Conservation (phyloP, 2,329 filamentous ascomycete genomes). For the Pyrenophora graminea region DNA sequence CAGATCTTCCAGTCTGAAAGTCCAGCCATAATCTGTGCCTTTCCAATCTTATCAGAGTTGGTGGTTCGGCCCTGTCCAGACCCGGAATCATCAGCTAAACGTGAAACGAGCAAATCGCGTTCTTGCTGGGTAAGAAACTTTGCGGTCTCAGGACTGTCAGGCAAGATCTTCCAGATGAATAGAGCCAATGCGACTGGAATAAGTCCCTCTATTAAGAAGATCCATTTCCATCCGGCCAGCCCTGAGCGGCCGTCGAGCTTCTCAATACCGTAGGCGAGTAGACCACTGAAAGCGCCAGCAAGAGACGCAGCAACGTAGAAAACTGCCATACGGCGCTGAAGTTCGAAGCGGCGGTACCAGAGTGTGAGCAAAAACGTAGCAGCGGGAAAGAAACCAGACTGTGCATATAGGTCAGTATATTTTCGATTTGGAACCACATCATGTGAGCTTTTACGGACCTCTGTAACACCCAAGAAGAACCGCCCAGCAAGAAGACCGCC, state of each 20-base stretch:
- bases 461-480: constrained; percentile 48
- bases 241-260: constrained; percentile 37
- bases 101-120: constrained; percentile 38
- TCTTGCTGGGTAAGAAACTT: constrained; percentile 41
- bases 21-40: constrained; percentile 55
- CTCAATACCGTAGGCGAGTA: constrained; percentile 42
- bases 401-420: constrained; percentile 12
- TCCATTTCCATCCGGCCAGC: constrained; percentile 43
- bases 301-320: constrained; percentile 43
- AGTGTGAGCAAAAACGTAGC: constrained; percentile 55
- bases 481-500: constrained; percentile 54
- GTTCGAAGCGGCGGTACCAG: constrained; percentile 44
- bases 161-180: constrained; percentile 58
- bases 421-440: background rate
- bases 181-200: constrained; percentile 47
- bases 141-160: constrained; percentile 54
- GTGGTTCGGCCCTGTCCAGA: constrained; percentile 51
- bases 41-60: constrained; percentile 55
- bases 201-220: constrained; percentile 36
- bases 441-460: constrained; percentile 28
- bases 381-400: constrained; percentile 66
- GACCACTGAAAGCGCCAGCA: constrained; percentile 42
- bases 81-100: constrained; percentile 50
- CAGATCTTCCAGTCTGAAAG: constrained; percentile 48
- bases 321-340: constrained; percentile 43